Base-by-base conservation (phyloP, 345 rosid genomes). In the Citrus trifoliata region DNA sequence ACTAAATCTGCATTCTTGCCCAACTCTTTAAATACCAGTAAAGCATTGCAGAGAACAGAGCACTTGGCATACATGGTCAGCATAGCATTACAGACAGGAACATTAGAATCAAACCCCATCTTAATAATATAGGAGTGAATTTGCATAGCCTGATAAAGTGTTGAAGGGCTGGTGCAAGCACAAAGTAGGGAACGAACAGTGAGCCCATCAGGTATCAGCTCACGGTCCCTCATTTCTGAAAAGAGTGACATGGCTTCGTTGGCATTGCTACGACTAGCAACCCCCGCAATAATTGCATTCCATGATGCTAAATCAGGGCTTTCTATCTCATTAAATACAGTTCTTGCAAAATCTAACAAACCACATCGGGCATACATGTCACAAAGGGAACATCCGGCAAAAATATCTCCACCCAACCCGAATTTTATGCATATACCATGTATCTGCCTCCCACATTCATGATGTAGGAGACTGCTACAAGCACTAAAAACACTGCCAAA, bases 211-310 rank as follows among this genome's bases (percentile, higher is more conserved):
- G 92, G 89, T 53, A 67, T 38, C 67, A 80, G 56, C 58, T 62
- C 83, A 76, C 67, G 74, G 79, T 53, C 61, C 85, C 89, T 85
- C 85, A 88, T 82, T 76, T 73, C 46, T 76, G 67, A 82, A 82
- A 81, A 90, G 69, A 73, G 82, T 2, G 80, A 82, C 18, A 87
- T 67, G 37, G 87, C 87, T 65, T 86, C 87, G 69, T 84, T 77
- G 59, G 79, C 66, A 69, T 82, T 77, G 9, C 85, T 86, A 89
- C 59, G 38, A 35, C 37, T 73, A 37, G 79, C 70, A 5, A 3
- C 80, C 63, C 89, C 94, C 19, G 87, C 85, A 32, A 90, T 85
- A 28, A 88, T 84, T 48, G 82, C 92, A 80, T 90, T 90, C 91
- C 91, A 90, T 2, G 91, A 82, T 12, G 83, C 90, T 71, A 89